Percentiles rank a stretch among this genome's conserved stretches.
phyloP scores from a whole-genome alignment of 176 grass and related monocot species.

The Avena insularis region DNA sequence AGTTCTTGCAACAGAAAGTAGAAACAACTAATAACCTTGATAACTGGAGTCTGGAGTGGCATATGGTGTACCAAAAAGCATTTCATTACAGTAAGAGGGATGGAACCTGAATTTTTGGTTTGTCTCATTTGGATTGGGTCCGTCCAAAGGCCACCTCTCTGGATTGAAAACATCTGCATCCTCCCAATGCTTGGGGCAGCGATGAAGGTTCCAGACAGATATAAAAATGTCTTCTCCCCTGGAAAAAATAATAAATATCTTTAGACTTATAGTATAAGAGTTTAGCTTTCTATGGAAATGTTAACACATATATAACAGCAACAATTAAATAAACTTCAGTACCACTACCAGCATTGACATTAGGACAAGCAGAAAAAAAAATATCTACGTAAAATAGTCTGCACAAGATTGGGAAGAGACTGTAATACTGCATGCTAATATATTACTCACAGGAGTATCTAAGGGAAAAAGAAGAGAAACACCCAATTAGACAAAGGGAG shows the following conservation, averaged over 20 bases:
- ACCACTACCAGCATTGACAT: conserved; percentile 1
- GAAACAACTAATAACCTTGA: conserved; percentile 3
- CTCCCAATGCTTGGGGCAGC: conserved; percentile 82
- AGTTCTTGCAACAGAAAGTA: conserved; percentile 22
- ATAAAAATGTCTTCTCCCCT: conserved; percentile 97
- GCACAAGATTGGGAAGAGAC: conserved; percentile 22
- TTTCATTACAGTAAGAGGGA: conserved; percentile 33
- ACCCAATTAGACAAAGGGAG: not conserved
- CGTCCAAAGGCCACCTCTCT: conserved; percentile 95
- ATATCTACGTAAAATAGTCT: not conserved
- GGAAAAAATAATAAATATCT: not conserved
- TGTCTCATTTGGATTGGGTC: conserved; percentile 92
- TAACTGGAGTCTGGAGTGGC: conserved; percentile 15
- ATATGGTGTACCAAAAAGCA: not conserved
- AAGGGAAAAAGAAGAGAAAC: not conserved
- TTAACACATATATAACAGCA: not conserved
- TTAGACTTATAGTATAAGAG: not conserved
- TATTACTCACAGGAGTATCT: not conserved
- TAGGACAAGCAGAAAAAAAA: conserved; percentile 13
- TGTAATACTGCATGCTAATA: not conserved
- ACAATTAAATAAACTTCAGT: not conserved
- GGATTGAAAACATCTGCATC: conserved; percentile 96
- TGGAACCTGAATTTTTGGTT: conserved; percentile 97
- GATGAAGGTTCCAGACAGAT: conserved; percentile 95
- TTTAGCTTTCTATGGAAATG: not conserved